Percentiles rank a stretch among this genome's conserved stretches.
phyloP scores from a whole-genome alignment of 2,329 filamentous ascomycete genomes.

The Pseudogymnoascus sp. region DNA sequence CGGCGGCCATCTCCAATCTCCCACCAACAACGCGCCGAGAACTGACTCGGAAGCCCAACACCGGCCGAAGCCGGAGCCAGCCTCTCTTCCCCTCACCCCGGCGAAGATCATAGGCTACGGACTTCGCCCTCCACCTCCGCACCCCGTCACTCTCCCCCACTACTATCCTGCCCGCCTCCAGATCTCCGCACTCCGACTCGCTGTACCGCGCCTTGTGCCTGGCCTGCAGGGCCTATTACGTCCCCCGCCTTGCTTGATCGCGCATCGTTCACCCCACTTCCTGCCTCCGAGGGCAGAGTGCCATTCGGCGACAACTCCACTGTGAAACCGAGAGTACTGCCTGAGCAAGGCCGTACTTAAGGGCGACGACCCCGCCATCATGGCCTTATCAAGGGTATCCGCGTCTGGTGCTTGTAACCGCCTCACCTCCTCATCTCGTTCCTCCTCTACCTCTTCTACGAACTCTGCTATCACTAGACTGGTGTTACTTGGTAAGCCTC shows the following conservation, averaged over 20 bases:
- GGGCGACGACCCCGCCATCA: not conserved
- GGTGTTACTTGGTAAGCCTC: not conserved
- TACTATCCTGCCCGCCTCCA: conserved; percentile 15
- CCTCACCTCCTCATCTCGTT: not conserved
- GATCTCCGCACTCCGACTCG: conserved; percentile 4
- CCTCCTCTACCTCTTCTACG: not conserved
- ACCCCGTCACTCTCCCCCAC: conserved; percentile 27
- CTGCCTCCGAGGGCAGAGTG: not conserved
- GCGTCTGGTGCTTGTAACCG: conserved; percentile 3
- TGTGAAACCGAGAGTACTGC: not conserved
- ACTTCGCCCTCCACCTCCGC: conserved; percentile 10
- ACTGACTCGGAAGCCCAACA: not conserved
- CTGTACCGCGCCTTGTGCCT: not conserved
- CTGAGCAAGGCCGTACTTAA: not conserved
- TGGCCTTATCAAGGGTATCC: conserved; percentile 1
- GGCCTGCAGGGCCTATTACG: not conserved
- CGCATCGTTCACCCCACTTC: not conserved
- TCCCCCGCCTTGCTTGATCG: not conserved
- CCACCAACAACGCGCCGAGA: not conserved
- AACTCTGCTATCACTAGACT: not conserved
- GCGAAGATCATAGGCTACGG: conserved; percentile 9
- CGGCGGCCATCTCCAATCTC: not conserved
- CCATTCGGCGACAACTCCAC: not conserved
- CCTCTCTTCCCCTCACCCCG: not conserved
- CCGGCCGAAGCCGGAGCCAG: not conserved